phyloP scores from a whole-genome alignment of 768 basidiomycete genomes.

The Trametes sanguinea region DNA sequence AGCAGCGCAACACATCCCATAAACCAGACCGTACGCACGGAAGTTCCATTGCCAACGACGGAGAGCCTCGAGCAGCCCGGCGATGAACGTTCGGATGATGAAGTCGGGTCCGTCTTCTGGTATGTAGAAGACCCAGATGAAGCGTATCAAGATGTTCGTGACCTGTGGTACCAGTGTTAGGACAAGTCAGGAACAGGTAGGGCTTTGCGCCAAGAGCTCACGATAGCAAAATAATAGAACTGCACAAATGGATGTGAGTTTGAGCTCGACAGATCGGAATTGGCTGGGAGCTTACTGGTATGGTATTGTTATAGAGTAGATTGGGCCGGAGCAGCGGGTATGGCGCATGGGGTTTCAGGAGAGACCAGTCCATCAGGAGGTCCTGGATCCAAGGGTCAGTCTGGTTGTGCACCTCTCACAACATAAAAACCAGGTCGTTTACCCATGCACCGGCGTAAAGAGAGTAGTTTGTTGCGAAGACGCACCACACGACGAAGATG shows the following conservation, averaged over 20 bases:
- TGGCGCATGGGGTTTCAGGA: slow-evolving; percentile 58
- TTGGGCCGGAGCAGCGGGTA: slow-evolving; percentile 72
- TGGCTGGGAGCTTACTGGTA: slow-evolving; percentile 47
- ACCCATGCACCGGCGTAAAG: slow-evolving; percentile 83
- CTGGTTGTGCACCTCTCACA: neutral
- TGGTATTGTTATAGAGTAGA: slow-evolving; percentile 66
- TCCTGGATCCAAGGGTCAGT: slow-evolving; percentile 50
- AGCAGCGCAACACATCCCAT: neutral
- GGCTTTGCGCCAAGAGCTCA: slow-evolving; percentile 37
- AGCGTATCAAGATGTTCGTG: slow-evolving; percentile 73
- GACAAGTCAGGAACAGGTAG: neutral
- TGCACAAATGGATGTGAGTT: slow-evolving; percentile 28
- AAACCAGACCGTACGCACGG: slow-evolving; percentile 50
- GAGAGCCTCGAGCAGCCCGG: slow-evolving; percentile 71
- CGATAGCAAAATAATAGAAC: slow-evolving; percentile 81
- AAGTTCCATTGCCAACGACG: slow-evolving; percentile 93
- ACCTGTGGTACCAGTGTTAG: slow-evolving; percentile 43
- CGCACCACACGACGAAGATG: slow-evolving; percentile 67
- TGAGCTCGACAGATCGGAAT: neutral
- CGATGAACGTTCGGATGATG: slow-evolving; percentile 64
- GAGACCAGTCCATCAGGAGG: slow-evolving; percentile 88
- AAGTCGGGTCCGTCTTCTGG: slow-evolving; percentile 50
- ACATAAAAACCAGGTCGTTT: slow-evolving; percentile 25
- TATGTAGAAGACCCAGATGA: slow-evolving; percentile 81
- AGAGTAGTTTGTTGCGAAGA: slow-evolving; percentile 64